phyloP scores from a whole-genome alignment of 345 rosid species.

The Gynandropsis gynandra region DNA sequence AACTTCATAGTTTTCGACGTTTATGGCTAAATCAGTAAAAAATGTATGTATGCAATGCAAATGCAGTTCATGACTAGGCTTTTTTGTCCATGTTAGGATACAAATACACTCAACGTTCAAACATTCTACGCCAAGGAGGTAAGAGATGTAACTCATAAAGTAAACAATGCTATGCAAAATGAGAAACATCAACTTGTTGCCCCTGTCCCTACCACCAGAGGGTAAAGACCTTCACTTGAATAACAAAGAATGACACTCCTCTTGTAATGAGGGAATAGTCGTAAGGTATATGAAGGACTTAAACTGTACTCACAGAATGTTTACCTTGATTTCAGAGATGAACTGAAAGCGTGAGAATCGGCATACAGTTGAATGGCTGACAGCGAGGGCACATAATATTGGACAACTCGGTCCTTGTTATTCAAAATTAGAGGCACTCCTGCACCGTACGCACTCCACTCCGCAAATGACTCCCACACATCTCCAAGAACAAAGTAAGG shows the following conservation, averaged over 20 bases:
- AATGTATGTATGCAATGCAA: background rate
- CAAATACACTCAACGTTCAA: background rate
- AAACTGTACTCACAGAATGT: background rate
- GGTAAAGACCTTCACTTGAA: background rate
- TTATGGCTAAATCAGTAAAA: background rate
- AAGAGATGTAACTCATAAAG: background rate
- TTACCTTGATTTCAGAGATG: conserved; percentile 46
- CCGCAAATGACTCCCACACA: conserved; percentile 72
- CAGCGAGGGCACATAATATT: conserved; percentile 65
- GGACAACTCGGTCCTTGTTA: conserved; percentile 45
- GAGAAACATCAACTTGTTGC: no score
- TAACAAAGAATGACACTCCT: no score
- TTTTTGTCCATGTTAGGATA: background rate
- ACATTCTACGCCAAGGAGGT: background rate
- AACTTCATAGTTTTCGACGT: background rate
- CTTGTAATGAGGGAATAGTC: no score
- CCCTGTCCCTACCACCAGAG: background rate
- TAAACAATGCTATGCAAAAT: no score
- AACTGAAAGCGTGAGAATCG: conserved; percentile 33
- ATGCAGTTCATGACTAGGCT: background rate
- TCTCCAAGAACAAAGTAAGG: conserved; percentile 60
- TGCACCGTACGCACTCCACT: conserved; percentile 83
- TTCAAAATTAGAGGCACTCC: conserved; percentile 58
- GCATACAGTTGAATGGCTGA: conserved; percentile 60
- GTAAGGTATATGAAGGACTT: background rate